Evolutionary conservation across 208 protist genomes (phyloP), one percentile per base, ranked within the genome.

Genomic region (Angomonas ambiguus): DNA sequence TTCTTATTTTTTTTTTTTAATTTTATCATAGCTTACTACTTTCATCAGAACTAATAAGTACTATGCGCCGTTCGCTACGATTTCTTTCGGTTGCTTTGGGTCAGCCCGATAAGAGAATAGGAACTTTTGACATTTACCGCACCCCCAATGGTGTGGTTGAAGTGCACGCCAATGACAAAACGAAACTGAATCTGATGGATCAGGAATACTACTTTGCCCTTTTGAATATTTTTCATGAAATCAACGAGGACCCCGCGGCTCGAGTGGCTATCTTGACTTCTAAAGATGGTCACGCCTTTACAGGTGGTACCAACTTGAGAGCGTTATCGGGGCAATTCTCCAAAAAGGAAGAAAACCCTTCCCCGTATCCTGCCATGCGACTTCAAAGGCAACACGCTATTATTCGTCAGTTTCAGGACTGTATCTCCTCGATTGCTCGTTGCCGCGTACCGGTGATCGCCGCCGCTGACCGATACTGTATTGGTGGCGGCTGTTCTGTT

Each of bases 401-500:
- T 16, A 80, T 85, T 34, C 69, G 74, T 18, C 18, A 45, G 31
- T 92, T 85, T 32, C 85, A 88, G 51, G 71, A 79, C 55, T 56
- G 72, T 55, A 42, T 88, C 56, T 88, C 82, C 11, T 63, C 77
- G 18, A 32, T 92, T 27, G 79, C 80, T 24, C 75, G 74, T 18
- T 92, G 85, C 74, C 69, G 79, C 41, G 71, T 92, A 28, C 85
- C 82, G 5, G 68, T 92, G 33, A 76, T 88, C 22, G 75, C 74
- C 16, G 82, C 82, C 35, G 78, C 88, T 33, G 77, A 92, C 71
- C 49, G 75, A 10, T 72, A 87, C 68, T 92, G 85, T 70, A 81
- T 92, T 49, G 88, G 85, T 33, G 83, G 81, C n/a, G 85, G 69
- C 28, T 86, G 83, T 35, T 88, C 85, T 59, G 38, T 94, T 27